Percentiles rank a stretch among this genome's conserved stretches.
Conservation (phyloP, 2,329 filamentous ascomycete species). For the Fulvia fulva region DNA sequence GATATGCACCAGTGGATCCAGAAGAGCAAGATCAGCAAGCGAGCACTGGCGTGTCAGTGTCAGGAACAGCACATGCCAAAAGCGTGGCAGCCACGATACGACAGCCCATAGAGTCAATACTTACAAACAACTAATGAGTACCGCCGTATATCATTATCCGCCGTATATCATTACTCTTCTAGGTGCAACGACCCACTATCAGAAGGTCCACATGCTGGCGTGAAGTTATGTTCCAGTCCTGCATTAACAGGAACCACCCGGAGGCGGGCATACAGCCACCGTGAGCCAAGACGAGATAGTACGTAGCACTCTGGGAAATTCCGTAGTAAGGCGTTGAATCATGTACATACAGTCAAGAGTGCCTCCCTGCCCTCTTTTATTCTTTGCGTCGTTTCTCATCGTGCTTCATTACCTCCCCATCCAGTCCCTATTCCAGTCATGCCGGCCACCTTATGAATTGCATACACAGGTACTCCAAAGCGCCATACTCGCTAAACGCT, state of each 20-base stretch:
- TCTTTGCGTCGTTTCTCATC: not conserved
- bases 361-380: not conserved
- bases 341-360: not conserved
- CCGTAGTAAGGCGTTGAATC: not conserved
- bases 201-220: not conserved
- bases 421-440: not conserved
- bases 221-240: not conserved
- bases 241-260: not conserved
- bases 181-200: not conserved
- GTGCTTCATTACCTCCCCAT: not conserved
- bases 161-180: not conserved
- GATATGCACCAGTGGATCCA: no score
- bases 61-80: no score
- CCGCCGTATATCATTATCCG: not conserved
- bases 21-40: no score
- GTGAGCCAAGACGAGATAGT: not conserved
- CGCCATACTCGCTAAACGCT: constrained; percentile 3
- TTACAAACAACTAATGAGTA: not conserved
- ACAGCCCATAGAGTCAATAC: no score
- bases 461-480: not conserved
- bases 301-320: not conserved
- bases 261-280: not conserved
- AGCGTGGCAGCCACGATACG: no score
- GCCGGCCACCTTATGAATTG: no score
- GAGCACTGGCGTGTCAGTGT: no score